Conservation (phyloP, 768 basidiomycete genomes). For the Peribolospora kevripleyi region DNA sequence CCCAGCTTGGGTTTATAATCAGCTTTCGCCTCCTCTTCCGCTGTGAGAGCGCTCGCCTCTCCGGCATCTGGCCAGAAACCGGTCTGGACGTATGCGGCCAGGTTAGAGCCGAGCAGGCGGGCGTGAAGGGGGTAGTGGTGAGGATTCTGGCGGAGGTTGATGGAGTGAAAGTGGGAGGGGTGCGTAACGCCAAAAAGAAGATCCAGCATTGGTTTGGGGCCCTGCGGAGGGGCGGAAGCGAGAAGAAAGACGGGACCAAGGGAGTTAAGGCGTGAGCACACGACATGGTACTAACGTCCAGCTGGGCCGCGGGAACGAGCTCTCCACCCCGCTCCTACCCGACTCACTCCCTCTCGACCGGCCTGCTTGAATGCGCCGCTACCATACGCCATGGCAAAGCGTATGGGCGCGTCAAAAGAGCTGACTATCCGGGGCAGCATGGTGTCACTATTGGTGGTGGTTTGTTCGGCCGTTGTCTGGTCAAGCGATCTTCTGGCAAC, state of each 20-base stretch:
- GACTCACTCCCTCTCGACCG: constrained; percentile 22
- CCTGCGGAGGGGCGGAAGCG: background rate
- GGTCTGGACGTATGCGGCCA: constrained; percentile 52
- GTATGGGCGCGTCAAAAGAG: constrained; percentile 60
- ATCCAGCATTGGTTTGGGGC: constrained; percentile 59
- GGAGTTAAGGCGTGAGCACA: constrained; percentile 11
- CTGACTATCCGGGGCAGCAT: too few species aligned
- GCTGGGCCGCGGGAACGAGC: constrained; percentile 1
- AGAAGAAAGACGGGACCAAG: too few species aligned
- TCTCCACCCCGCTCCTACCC: constrained; percentile 11
- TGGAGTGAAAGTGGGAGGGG: constrained; percentile 74
- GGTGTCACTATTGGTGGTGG: too few species aligned
- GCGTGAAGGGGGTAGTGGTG: constrained; percentile 74
- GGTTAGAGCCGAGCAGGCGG: constrained; percentile 55
- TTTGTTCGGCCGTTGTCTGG: too few species aligned
- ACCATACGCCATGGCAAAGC: constrained; percentile 94
- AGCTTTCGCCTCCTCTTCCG: too few species aligned
- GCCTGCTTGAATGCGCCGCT: constrained; percentile 87
- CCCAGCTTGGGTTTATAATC: too few species aligned
- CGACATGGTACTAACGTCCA: background rate
- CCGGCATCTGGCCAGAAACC: background rate
- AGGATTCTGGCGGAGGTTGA: constrained; percentile 80
- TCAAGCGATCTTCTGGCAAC: too few species aligned
- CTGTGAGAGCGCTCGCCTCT: too few species aligned
- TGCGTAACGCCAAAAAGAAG: constrained; percentile 93